These are phyloP conservation scores for Adansonia rubrostipa DNA, from an alignment of 441 rosid genomes.

Conservation along the genomic window DNA sequence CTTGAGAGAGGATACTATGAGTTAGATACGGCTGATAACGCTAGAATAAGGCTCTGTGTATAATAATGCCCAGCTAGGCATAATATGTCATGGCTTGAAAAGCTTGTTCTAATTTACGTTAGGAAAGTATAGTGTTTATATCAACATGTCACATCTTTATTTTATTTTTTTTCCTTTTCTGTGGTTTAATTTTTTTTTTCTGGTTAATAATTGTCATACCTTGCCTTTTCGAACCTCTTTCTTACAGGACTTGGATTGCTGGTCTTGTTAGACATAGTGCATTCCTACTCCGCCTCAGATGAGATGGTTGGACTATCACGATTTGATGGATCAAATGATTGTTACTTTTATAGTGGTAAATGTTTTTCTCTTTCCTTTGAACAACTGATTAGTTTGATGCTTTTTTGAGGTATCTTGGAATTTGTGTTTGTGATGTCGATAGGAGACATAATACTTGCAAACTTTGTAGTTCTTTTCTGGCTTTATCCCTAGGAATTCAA, in stretches of 20 bases:
- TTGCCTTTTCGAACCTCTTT: slow-evolving; percentile 20
- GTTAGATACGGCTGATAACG: background rate
- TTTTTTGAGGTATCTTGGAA: background rate
- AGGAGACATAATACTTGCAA: background rate
- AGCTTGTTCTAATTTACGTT: background rate
- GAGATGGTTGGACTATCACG: slow-evolving; percentile 94
- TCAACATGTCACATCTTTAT: background rate
- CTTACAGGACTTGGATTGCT: slow-evolving; percentile 78
- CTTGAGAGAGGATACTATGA: background rate
- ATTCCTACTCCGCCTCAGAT: slow-evolving; percentile 96
- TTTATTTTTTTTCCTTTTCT: slow-evolving; percentile 15
- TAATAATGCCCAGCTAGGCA: background rate
- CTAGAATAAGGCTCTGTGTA: background rate
- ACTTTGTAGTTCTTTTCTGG: background rate
- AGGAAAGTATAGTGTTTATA: background rate
- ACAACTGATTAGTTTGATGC: background rate
- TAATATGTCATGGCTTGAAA: background rate
- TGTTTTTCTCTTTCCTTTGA: slow-evolving; percentile 17
- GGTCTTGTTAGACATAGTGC: slow-evolving; percentile 90
- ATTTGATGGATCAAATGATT: slow-evolving; percentile 96
- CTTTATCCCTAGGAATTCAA: background rate
- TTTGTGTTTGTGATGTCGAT: background rate
- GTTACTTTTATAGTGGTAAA: slow-evolving; percentile 91
- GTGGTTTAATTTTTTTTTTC: slow-evolving; percentile 10
- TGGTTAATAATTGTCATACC: slow-evolving; percentile 14